A percentile compares a stretch with the other conserved stretches of the same genome.
These are phyloP conservation scores for Leptosphaerulina australis DNA, from an alignment of 2,329 filamentous ascomycete genomes.

Conservation along the genomic window DNA sequence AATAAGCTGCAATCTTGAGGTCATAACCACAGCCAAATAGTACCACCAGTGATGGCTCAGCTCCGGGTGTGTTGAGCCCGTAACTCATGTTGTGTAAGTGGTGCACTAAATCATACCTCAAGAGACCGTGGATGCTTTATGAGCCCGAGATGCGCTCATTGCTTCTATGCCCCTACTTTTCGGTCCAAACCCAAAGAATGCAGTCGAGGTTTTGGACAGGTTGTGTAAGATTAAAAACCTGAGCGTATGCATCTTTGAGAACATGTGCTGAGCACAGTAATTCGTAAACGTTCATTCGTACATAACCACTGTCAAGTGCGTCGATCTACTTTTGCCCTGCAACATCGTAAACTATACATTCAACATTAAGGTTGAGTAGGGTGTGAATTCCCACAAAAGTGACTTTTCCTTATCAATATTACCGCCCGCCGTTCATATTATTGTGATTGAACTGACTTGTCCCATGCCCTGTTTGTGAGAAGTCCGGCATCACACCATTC, in stretches of 20 bases:
- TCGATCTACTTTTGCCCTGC: not conserved
- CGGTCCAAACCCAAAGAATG: no score
- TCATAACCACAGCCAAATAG: no score
- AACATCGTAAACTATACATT: constrained; percentile 15
- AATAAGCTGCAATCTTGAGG: no score
- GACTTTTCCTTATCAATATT: not conserved
- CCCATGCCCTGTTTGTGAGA: constrained; percentile 33
- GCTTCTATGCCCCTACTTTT: no score
- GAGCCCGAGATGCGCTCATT: no score
- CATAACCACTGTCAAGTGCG: not conserved
- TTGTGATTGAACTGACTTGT: constrained; percentile 45
- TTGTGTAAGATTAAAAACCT: not conserved
- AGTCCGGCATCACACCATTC: constrained; percentile 48
- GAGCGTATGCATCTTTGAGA: not conserved
- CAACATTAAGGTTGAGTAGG: constrained; percentile 8
- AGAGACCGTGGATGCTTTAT: no score
- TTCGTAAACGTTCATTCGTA: constrained; percentile 7
- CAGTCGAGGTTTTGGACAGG: not conserved
- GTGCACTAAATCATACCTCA: no score
- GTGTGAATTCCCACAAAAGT: not conserved
- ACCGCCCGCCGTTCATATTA: constrained; percentile 41
- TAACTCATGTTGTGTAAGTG: no score
- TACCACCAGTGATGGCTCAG: no score
- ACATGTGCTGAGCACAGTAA: no score
- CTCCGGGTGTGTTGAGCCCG: no score